Base-by-base conservation (phyloP, 257 asterid species). In the Solanum paucissectum region DNA sequence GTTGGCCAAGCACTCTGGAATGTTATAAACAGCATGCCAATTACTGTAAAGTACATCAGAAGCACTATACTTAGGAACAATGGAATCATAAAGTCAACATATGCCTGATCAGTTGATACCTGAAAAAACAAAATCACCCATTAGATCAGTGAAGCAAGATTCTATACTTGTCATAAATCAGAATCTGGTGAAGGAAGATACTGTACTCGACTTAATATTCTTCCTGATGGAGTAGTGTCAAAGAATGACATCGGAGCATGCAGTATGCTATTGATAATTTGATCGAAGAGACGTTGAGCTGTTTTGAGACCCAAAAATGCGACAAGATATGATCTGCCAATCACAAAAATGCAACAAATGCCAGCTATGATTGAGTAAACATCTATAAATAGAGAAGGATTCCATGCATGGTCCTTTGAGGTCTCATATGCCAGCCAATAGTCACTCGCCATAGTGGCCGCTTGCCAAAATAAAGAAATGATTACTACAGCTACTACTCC, bases 241-340 rank as follows among this genome's bases (percentile, higher is more conserved):
- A 94, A 95, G 91, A 94, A 96, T 8, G 98, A 93, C 98, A 96
- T 94, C 1, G 98, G 98, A 87, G 98, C 98, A 77, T 88, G 98
- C 52, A 95, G 82, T 36, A 92, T 90, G 85, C 96, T 93, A 25
- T 86, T 55, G 46, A 94, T 87, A 76, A 93, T 91, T 81, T 93
- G 94, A 4, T 73, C 58, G 79, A 96, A 96, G 66, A 93, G 93
- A 72, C 87, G 81, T 82, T 92, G 94, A 68, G 95, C 90, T 4
- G 96, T 93, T 79, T 92, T 91, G 44, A 95, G 91, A 14, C 98
- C 94, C 71, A 95, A 83, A 66, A 84, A 68, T 1, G 94, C 64
- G 9, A 90, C 88, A 21, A 93, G 34, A 27, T 81, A 1, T 55
- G 93, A 76, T 88, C 98, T 94, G 7, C 75, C 16, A 0, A 83